Conservation (phyloP, 352 stramenopile species). For the Albugo candida region DNA sequence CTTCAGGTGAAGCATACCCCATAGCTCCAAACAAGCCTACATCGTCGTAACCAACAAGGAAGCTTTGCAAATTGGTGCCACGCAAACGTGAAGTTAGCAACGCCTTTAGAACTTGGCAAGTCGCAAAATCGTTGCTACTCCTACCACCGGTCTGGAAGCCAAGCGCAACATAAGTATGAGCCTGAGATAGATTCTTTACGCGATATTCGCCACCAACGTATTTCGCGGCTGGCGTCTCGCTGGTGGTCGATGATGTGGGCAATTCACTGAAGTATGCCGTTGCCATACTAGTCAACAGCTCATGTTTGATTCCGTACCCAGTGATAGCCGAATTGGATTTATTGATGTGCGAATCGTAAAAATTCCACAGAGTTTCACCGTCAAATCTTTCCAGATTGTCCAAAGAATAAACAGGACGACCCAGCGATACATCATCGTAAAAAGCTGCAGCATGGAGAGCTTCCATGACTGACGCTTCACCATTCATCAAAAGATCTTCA, state of each 20-base stretch:
- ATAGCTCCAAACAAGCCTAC: slow-evolving; percentile 36
- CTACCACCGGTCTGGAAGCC: slow-evolving; percentile 37
- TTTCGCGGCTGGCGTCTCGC: slow-evolving; percentile 14
- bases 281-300: slow-evolving; percentile 30
- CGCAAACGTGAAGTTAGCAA: slow-evolving; percentile 36
- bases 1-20: slow-evolving; percentile 25
- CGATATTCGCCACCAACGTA: slow-evolving; percentile 69
- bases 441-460: slow-evolving; percentile 53
- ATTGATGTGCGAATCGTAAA: slow-evolving; percentile 55
- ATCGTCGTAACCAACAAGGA: slow-evolving; percentile 44
- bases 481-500: slow-evolving; percentile 19
- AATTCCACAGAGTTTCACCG: slow-evolving; percentile 27
- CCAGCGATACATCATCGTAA: slow-evolving; percentile 59
- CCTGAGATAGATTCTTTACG: slow-evolving; percentile 27
- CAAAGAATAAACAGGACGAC: slow-evolving; percentile 20
- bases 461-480: slow-evolving; percentile 26
- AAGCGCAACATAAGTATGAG: slow-evolving; percentile 56
- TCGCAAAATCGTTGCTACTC: slow-evolving; percentile 19
- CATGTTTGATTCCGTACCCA: slow-evolving; percentile 40
- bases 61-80: slow-evolving; percentile 30
- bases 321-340: slow-evolving; percentile 33
- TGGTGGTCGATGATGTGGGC: slow-evolving; percentile 9
- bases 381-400: slow-evolving; percentile 37
- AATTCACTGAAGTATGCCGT: slow-evolving; percentile 44
- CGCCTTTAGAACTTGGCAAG: slow-evolving; percentile 44